Base-by-base conservation (phyloP, 2,329 filamentous ascomycete species). In the Chrysoporthe puriensis region DNA sequence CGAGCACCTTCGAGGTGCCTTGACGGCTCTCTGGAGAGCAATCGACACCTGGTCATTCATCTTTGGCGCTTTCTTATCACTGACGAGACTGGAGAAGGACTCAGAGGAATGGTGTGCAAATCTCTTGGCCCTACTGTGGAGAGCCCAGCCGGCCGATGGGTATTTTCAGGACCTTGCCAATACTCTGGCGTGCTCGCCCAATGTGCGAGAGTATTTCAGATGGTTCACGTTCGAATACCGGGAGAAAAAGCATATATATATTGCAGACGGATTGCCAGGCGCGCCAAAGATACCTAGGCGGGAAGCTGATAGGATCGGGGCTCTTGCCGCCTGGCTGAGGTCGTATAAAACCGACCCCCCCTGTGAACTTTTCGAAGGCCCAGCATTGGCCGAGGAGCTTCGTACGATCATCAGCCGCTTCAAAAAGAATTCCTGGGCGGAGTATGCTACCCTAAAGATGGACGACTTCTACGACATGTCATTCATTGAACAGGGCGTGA, bases 31-130 rank as follows among this genome's bases (percentile, higher is more conserved):
- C 18, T n/a, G 8, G 4, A n/a, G n/a, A 9, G 6, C n/a, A 9
- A n/a, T 48, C 4, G 4, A n/a, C 4, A n/a, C n/a, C 44, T 48
- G 44, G 44, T 7, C 3, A 3, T 16, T 8, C 16, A 48, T n/a
- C 18, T 6, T 3, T n/a, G 16, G n/a, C 3, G 8, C 8, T 2
- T 3, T n/a, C 1, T 8, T n/a, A n/a, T 18, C 18, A 2, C 4
- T 48, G n/a, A 16, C 4, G 44, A n/a, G 16, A 6, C 16, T 48
- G 18, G 16, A 16, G 6, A 16, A 16, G n/a, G 44, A n/a, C 44
- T n/a, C 44, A 3, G 16, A n/a, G 16, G 44, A 6, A 0, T 48
- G 44, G 44, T n/a, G 8, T 7, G 5, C 16, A 4, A 18, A 48
- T 3, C 18, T 48, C 16, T n/a, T 8, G n/a, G n/a, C 44, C 16